Percentiles rank a stretch among this genome's conserved stretches.
phyloP scores from a whole-genome alignment of 768 basidiomycete genomes.

The Suillus luteus region DNA sequence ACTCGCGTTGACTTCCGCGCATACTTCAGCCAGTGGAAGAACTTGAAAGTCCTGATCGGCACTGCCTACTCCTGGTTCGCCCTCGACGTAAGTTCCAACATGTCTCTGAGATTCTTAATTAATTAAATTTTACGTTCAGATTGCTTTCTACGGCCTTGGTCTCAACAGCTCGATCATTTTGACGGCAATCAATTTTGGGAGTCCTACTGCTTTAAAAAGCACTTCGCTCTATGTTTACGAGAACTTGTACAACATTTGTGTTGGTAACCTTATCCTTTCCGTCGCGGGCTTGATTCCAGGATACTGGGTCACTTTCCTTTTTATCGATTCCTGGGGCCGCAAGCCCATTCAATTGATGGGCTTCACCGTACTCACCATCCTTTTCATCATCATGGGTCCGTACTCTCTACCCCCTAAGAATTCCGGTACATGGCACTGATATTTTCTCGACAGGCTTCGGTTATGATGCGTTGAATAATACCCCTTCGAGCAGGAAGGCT shows the following conservation, averaged over 20 bases:
- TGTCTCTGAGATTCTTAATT: not conserved
- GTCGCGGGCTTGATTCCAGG: slow-evolving; percentile 82
- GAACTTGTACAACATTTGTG: slow-evolving; percentile 61
- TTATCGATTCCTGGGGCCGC: slow-evolving; percentile 81
- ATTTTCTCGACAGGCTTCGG: slow-evolving; percentile 54
- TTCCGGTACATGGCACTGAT: slow-evolving; percentile 5
- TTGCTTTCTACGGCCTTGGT: slow-evolving; percentile 88
- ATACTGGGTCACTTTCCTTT: slow-evolving; percentile 56
- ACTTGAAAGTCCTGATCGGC: slow-evolving; percentile 81
- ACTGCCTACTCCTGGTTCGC: slow-evolving; percentile 88
- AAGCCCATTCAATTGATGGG: slow-evolving; percentile 84
- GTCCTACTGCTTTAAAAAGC: slow-evolving; percentile 26
- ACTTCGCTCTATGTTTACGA: slow-evolving; percentile 50
- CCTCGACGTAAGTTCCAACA: slow-evolving; percentile 57
- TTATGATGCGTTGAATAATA: slow-evolving; percentile 56
- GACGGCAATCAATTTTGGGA: slow-evolving; percentile 66
- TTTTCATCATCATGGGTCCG: slow-evolving; percentile 73
- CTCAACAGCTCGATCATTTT: slow-evolving; percentile 82
- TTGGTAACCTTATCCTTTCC: slow-evolving; percentile 78
- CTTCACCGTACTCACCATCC: slow-evolving; percentile 62
- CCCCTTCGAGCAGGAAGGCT: slow-evolving; percentile 43
- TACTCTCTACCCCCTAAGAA: slow-evolving; percentile 2
- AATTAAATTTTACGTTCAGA: slow-evolving; percentile 37
- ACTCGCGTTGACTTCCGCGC: slow-evolving; percentile 62
- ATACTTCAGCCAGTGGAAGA: slow-evolving; percentile 75